phyloP scores from a whole-genome alignment of 345 rosid species.

The Euphorbia peplus region DNA sequence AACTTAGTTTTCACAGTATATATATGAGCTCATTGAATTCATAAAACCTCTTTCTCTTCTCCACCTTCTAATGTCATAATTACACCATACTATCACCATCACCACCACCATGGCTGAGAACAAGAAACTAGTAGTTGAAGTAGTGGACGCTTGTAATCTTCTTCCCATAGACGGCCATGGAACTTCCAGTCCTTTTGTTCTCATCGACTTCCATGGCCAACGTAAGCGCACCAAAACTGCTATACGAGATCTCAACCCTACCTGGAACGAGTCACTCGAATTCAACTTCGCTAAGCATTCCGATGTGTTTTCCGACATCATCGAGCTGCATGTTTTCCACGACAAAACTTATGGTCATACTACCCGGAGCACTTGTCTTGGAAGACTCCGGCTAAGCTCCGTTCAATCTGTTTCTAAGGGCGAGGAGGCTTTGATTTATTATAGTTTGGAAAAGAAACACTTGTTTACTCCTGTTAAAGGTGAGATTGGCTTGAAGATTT shows the following conservation, averaged over 20 bases:
- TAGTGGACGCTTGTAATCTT: conserved; percentile 67
- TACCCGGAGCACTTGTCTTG: conserved; percentile 56
- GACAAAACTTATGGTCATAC: conserved; percentile 75
- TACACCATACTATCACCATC: not conserved
- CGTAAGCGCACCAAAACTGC: conserved; percentile 55
- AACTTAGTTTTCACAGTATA: too few species aligned
- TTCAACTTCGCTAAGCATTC: conserved; percentile 60
- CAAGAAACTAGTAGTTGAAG: conserved; percentile 70
- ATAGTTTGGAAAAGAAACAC: conserved; percentile 58
- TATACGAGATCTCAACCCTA: conserved; percentile 62
- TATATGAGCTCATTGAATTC: not conserved
- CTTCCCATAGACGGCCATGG: conserved; percentile 84
- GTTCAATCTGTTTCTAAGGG: conserved; percentile 77
- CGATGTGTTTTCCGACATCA: conserved; percentile 52
- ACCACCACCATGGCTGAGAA: conserved; percentile 34
- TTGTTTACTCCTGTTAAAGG: conserved; percentile 61
- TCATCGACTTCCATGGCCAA: conserved; percentile 74
- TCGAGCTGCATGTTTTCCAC: conserved; percentile 70
- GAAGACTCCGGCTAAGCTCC: conserved; percentile 58
- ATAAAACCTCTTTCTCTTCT: not conserved
- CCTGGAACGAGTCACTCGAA: conserved; percentile 72
- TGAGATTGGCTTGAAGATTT: conserved; percentile 70
- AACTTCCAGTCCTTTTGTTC: conserved; percentile 80
- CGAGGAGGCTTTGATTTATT: conserved; percentile 80
- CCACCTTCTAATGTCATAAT: conserved; percentile 1